These are phyloP conservation scores for Exobasidium rhododendri DNA, from an alignment of 1,284 basidiomycete species.

Conservation along the genomic window DNA sequence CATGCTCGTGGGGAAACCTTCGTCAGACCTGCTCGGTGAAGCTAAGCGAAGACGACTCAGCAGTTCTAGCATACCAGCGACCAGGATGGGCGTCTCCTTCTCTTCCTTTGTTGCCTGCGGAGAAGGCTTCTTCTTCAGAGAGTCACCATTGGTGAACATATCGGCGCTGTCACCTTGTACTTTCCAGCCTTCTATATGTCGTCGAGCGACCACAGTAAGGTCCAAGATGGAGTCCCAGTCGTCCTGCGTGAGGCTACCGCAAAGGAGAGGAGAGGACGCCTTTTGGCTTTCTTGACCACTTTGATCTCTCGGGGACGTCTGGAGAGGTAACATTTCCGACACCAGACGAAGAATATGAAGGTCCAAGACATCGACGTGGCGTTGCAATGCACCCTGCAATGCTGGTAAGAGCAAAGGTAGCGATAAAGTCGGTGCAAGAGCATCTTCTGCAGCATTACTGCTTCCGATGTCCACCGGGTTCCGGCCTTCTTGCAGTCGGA, in stretches of 20 bases:
- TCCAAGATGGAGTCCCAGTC: constrained; percentile 51
- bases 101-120: neutral
- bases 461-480: constrained; percentile 21
- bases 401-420: constrained; percentile 43
- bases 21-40: neutral
- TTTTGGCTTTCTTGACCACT: neutral
- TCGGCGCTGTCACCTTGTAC: constrained; percentile 5
- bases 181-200: constrained; percentile 42
- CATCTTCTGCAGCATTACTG: constrained; percentile 30
- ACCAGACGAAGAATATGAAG: constrained; percentile 45
- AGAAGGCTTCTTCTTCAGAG: neutral
- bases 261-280: constrained; percentile 16
- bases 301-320: neutral
- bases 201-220: constrained; percentile 37
- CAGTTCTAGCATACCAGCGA: constrained; percentile 11
- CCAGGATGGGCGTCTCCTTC: neutral
- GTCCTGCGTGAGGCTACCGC: constrained; percentile 14
- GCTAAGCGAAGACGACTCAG: neutral
- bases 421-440: constrained; percentile 34
- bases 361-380: constrained; percentile 42
- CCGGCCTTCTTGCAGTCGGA: constrained; percentile 18
- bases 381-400: constrained; percentile 39
- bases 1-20: neutral
- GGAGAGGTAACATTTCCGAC: constrained; percentile 32
- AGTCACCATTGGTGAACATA: neutral